These are phyloP conservation scores for grape (Vitis vinifera) DNA, from an alignment of 164 flowering plant genomes.

Conservation along the genomic window ASM3070453v1 NC_081817.1:1006501-1007000, in stretches of 20 bases:
- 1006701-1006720: conserved; percentile 50
- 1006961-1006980: conserved; percentile 29
- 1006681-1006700: conserved; percentile 34
- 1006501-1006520: no score
- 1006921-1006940: conserved; percentile 25
- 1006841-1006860: neutral
- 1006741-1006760: conserved; percentile 44
- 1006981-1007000: conserved; percentile 36
- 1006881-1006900: conserved; percentile 39
- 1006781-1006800: neutral
- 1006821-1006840: neutral
- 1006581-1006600: no score
- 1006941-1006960: conserved; percentile 35
- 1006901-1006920: conserved; percentile 35
- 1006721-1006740: conserved; percentile 45
- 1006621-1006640: no score
- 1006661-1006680: neutral
- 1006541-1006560: no score
- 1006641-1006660: no score
- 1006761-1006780: conserved; percentile 31
- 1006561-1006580: no score
- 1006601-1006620: no score
- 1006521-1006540: no score
- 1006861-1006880: conserved; percentile 24
- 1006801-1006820: neutral